A percentile compares a stretch with the other conserved stretches of the same genome.
Evolutionary conservation across 768 basidiomycete species (phyloP).

Genomic region (Hypholoma fasciculare): DNA sequence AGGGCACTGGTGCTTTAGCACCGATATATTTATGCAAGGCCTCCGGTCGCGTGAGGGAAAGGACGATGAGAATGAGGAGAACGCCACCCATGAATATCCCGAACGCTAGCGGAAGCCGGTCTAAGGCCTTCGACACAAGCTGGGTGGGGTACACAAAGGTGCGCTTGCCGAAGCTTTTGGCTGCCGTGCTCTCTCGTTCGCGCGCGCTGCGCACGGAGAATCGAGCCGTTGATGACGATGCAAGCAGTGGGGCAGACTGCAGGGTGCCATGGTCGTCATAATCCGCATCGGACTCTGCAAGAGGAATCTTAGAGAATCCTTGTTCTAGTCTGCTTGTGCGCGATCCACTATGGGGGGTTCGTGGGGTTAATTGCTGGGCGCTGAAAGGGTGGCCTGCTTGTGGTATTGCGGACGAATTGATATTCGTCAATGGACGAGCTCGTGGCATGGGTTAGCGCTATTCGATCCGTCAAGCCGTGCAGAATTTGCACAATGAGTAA

Average conservation of each 20-base stretch:
- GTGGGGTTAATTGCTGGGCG: slow-evolving; percentile 49
- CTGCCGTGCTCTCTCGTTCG: slow-evolving; percentile 16
- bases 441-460: slow-evolving; percentile 33
- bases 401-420: slow-evolving; percentile 26
- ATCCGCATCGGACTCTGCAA: slow-evolving; percentile 40
- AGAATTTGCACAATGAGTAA: too few species aligned
- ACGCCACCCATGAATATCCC: slow-evolving; percentile 44
- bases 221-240: slow-evolving; percentile 40
- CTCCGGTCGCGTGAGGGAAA: slow-evolving; percentile 53
- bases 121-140: slow-evolving; percentile 19
- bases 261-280: slow-evolving; percentile 39
- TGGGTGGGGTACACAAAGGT: slow-evolving; percentile 11
- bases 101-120: slow-evolving; percentile 42
- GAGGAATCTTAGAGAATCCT: slow-evolving; percentile 48
- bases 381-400: slow-evolving; percentile 20
- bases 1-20: slow-evolving; percentile 19
- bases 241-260: slow-evolving; percentile 47
- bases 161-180: slow-evolving; percentile 10
- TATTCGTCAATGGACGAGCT: slow-evolving; percentile 36
- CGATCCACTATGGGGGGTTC: slow-evolving; percentile 56
- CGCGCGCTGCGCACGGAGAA: slow-evolving; percentile 41
- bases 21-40: slow-evolving; percentile 46
- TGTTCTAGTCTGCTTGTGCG: slow-evolving; percentile 59
- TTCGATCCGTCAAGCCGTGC: too few species aligned
- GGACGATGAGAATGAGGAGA: slow-evolving; percentile 45